Conservation (phyloP, 345 rosid species). For the Bretschneidera sinensis region DNA sequence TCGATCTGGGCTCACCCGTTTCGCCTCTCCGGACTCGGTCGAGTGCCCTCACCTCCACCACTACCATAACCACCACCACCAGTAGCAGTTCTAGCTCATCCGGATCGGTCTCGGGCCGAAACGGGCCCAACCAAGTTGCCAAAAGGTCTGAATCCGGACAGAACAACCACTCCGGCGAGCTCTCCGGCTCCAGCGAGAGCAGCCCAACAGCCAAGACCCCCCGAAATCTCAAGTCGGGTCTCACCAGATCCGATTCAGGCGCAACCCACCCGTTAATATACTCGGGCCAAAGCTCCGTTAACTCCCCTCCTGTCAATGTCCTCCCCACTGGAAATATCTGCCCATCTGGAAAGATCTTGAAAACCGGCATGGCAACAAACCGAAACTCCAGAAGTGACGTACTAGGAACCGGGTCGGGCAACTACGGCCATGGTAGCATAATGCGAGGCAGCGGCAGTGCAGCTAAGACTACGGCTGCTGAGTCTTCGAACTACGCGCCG, state of each 20-base stretch:
- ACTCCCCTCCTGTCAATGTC: slow-evolving; percentile 49
- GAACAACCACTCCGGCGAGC: slow-evolving; percentile 60
- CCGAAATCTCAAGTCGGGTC: slow-evolving; percentile 32
- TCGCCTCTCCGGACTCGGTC: slow-evolving; percentile 67
- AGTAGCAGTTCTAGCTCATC: slow-evolving; percentile 77
- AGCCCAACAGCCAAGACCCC: slow-evolving; percentile 42
- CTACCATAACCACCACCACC: slow-evolving; percentile 42
- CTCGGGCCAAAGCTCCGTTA: slow-evolving; percentile 47
- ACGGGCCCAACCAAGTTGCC: slow-evolving; percentile 22
- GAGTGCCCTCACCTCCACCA: slow-evolving; percentile 17
- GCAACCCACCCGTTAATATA: slow-evolving; percentile 34
- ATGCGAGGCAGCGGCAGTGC: slow-evolving; percentile 42
- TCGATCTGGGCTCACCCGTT: slow-evolving; percentile 87
- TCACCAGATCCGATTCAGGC: slow-evolving; percentile 43
- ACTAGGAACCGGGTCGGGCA: slow-evolving; percentile 68
- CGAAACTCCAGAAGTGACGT: slow-evolving; percentile 53
- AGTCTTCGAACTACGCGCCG: slow-evolving; percentile 3
- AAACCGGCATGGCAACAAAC: slow-evolving; percentile 52
- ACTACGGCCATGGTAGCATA: slow-evolving; percentile 90
- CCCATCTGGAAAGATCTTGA: slow-evolving; percentile 72
- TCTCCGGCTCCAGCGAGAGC: slow-evolving; percentile 44
- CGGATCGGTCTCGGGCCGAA: slow-evolving; percentile 69
- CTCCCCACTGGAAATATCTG: slow-evolving; percentile 85
- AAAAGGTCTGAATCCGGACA: slow-evolving; percentile 43
- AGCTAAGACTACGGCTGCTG: slow-evolving; percentile 17